A percentile compares a stretch with the other conserved stretches of the same genome.
phyloP scores from a whole-genome alignment of 805 yeast genomes.

The Barnettozyma siamensis region DNA sequence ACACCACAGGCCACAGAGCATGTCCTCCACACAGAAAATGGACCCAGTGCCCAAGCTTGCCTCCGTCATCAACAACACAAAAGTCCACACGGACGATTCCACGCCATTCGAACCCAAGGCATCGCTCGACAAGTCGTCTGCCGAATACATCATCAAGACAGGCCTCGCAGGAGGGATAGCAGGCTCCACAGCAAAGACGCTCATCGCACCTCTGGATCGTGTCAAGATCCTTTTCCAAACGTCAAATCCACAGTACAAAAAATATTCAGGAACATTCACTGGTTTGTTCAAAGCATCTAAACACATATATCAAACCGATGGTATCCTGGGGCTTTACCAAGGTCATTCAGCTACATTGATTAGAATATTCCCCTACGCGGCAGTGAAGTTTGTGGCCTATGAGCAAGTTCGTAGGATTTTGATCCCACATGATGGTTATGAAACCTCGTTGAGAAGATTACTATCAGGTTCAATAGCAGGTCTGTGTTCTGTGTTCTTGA shows the following conservation, averaged over 20 bases:
- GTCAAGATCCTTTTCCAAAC: conserved; percentile 95
- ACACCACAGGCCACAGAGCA: not conserved
- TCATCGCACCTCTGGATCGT: conserved; percentile 92
- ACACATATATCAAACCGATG: conserved; percentile 63
- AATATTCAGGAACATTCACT: conserved; percentile 70
- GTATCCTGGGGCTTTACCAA: conserved; percentile 76
- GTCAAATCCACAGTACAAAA: conserved; percentile 78
- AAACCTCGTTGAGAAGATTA: conserved; percentile 75
- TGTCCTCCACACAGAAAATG: conserved; percentile 4
- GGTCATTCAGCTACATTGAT: conserved; percentile 93
- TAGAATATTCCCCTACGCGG: conserved; percentile 94
- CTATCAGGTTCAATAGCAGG: conserved; percentile 91
- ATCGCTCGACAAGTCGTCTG: conserved; percentile 54
- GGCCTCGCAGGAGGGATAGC: conserved; percentile 95
- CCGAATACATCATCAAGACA: conserved; percentile 74
- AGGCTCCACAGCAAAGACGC: conserved; percentile 92
- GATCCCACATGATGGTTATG: conserved; percentile 70
- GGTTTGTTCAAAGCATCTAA: conserved; percentile 74
- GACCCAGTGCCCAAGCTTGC: conserved; percentile 4
- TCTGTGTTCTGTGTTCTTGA: conserved; percentile 74
- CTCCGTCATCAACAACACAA: conserved; percentile 15
- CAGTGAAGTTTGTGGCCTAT: conserved; percentile 92
- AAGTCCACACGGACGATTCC: conserved; percentile 16
- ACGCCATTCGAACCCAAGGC: conserved; percentile 17
- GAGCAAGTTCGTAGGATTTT: conserved; percentile 81